Percentiles rank a stretch among this genome's conserved stretches.
phyloP scores from a whole-genome alignment of 2,329 filamentous ascomycete species.

The Curvularia verruculosa region DNA sequence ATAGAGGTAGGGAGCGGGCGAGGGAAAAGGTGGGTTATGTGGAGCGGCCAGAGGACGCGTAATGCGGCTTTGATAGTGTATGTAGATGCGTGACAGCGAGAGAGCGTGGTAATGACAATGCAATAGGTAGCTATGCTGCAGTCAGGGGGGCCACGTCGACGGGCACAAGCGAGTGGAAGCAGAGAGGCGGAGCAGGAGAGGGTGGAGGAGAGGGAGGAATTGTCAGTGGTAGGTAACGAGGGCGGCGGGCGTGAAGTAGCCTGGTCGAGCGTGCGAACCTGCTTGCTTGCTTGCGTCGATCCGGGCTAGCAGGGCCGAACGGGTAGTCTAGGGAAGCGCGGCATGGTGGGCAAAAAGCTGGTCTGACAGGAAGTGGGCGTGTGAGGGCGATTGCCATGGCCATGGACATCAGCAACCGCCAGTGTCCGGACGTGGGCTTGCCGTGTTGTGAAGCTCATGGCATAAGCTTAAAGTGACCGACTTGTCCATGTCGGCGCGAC shows the following conservation, averaged over 20 bases:
- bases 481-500: conserved; percentile 12
- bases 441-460: conserved; percentile 4
- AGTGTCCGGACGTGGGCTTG: conserved; percentile 2
- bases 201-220: conserved; percentile 9
- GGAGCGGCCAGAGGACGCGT: conserved; percentile 30
- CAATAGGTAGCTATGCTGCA: conserved; percentile 21
- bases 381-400: conserved; percentile 8
- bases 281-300: conserved; percentile 13
- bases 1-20: conserved; percentile 25
- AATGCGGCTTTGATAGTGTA: conserved; percentile 29
- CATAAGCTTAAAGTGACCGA: too few species aligned
- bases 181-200: conserved; percentile 11
- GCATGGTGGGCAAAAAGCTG: not conserved
- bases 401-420: not conserved
- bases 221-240: conserved; percentile 12
- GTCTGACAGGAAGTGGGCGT: conserved; percentile 5
- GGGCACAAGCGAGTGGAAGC: conserved; percentile 31
- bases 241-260: conserved; percentile 15
- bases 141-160: conserved; percentile 21
- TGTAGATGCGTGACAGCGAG: conserved; percentile 21
- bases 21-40: conserved; percentile 16
- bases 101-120: conserved; percentile 29
- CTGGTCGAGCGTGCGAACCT: conserved; percentile 15
- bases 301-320: conserved; percentile 19
- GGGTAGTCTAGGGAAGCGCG: conserved; percentile 3